These are phyloP conservation scores for Arabidopsis hybrid DNA, from an alignment of 441 rosid species.

Conservation along the genomic window DNA sequence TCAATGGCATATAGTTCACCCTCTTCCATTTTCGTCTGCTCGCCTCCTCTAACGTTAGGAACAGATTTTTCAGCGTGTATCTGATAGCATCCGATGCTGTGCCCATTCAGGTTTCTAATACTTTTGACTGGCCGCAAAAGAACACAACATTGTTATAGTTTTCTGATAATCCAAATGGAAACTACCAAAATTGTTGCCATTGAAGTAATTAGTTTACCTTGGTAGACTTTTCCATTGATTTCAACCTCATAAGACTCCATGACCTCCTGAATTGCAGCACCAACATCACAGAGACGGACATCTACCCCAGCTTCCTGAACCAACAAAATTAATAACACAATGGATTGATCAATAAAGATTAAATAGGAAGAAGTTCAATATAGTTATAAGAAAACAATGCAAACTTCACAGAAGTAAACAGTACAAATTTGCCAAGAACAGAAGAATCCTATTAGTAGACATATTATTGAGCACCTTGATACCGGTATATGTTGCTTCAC, in stretches of 20 bases:
- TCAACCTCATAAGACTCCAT: slow-evolving; percentile 99
- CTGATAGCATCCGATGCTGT: slow-evolving; percentile 87
- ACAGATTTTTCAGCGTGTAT: slow-evolving; percentile 96
- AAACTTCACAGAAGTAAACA: background rate
- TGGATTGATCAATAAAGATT: background rate
- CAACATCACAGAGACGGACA: slow-evolving; percentile 92
- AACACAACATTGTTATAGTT: slow-evolving; percentile 18
- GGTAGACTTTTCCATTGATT: slow-evolving; percentile 90
- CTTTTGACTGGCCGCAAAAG: slow-evolving; percentile 73
- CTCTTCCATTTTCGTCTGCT: slow-evolving; percentile 99
- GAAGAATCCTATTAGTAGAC: background rate
- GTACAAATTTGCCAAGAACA: background rate
- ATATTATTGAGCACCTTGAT: slow-evolving; percentile 64
- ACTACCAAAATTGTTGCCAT: background rate
- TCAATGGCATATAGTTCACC: slow-evolving; percentile 95
- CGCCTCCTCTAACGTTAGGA: slow-evolving; percentile 95
- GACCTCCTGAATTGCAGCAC: slow-evolving; percentile 97
- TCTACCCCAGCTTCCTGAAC: slow-evolving; percentile 90
- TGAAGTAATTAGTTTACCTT: slow-evolving; percentile 55
- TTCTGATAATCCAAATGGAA: background rate
- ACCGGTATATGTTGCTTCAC: slow-evolving; percentile 93
- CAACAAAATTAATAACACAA: slow-evolving; percentile 6
- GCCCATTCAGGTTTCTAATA: slow-evolving; percentile 91
- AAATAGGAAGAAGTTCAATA: background rate
- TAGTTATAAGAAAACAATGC: background rate